Base-by-base conservation (phyloP, 2,329 filamentous ascomycete genomes). In the Lojkania enalia region DNA sequence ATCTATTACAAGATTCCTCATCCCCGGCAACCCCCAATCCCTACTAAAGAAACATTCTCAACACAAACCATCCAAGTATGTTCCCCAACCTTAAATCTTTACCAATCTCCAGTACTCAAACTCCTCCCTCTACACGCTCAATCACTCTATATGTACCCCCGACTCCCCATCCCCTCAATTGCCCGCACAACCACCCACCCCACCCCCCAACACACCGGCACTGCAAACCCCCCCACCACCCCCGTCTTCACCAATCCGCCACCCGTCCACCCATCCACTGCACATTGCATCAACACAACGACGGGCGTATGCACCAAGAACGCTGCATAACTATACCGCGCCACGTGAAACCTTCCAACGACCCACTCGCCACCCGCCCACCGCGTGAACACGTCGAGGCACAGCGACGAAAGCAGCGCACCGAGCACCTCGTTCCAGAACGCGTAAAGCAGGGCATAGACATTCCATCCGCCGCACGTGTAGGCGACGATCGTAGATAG, bases 221-320 rank as follows among this genome's bases (percentile, higher is more conserved):
- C 38, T 20, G 31, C 48, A 27, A 42, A 2, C 12, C 16, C 18
- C n/a, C 51, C 53, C 6, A 56, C 53, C 7, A 47, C 39, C n/a
- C 42, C 30, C n/a, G 44, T 44, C 35, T 51, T 53, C 7, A 31
- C 20, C 35, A 45, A 21, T 11, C 29, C 35, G 6, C 25, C 39
- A 14, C 20, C 42, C 5, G 6, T 35, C 37, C 41, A 43, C 15
- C 41, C 25, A 38, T 52, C 44, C 3, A 52, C 2, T 20, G 27
- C 3, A 39, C 43, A 54, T 38, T 55, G 48, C 33, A 40, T 5
- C 12, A 31, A 37, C 20, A 58, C 43, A 3, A 55, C 20, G 14
- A 51, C 39, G 13, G 42, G 46, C 15, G 36, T 38, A 47, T 56
- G 53, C 19, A 53, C 41, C 20, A 57, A 32, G 32, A 58, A 58